Percentiles rank a stretch among this genome's conserved stretches.
These are phyloP conservation scores for Colletotrichum phormii DNA, from an alignment of 2,329 filamentous ascomycete species.

Conservation along the genomic window DNA sequence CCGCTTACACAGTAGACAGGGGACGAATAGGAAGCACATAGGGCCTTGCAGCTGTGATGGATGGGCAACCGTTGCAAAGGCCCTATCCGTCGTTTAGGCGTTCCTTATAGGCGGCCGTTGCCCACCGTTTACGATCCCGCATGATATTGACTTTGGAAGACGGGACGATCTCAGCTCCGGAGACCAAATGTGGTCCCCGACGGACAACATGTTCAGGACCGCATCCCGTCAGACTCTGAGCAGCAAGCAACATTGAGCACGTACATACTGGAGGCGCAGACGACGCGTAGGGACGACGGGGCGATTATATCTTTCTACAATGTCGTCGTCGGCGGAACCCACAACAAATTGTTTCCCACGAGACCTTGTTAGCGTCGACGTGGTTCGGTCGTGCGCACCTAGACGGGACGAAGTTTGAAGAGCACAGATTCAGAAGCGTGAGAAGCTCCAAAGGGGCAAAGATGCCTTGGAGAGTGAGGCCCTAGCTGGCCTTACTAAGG, in stretches of 20 bases:
- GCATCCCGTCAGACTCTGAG: background rate
- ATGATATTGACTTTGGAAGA: slow-evolving; percentile 19
- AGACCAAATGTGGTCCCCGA: background rate
- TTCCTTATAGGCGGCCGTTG: background rate
- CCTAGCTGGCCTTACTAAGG: slow-evolving; percentile 24
- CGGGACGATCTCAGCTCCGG: background rate
- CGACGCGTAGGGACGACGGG: background rate
- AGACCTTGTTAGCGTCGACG: background rate
- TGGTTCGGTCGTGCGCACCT: background rate
- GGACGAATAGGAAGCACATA: slow-evolving; percentile 5
- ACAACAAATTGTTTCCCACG: background rate
- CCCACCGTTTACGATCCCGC: background rate
- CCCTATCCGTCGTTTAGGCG: background rate
- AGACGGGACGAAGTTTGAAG: background rate
- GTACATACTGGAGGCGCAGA: background rate
- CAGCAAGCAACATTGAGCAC: background rate
- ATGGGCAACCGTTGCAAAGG: background rate
- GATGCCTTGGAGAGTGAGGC: background rate
- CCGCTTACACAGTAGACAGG: background rate
- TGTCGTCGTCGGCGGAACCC: background rate
- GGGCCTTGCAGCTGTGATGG: background rate
- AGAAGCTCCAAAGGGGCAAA: no score
- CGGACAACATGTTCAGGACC: background rate
- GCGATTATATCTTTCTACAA: background rate
- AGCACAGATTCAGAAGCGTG: no score